A percentile compares a stretch with the other conserved stretches of the same genome.
Conservation (phyloP, 169 alveolate genomes). For the Eimeria maxima region DNA sequence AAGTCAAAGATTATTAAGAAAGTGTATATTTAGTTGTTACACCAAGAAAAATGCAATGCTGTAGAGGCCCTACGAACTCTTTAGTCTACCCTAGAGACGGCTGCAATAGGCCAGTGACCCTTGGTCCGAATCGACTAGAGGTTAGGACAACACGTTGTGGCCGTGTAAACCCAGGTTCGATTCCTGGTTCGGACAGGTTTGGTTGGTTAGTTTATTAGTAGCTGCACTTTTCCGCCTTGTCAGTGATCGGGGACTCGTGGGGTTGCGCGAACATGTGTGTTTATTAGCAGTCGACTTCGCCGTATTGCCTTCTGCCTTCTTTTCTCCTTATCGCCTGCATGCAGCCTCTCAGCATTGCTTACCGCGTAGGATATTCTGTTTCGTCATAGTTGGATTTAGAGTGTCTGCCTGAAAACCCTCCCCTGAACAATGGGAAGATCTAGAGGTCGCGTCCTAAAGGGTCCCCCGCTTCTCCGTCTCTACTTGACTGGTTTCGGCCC, state of each 20-base stretch:
- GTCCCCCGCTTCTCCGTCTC: neutral
- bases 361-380: neutral
- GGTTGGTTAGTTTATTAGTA: neutral
- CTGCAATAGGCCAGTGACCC: neutral
- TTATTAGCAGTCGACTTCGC: neutral
- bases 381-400: neutral
- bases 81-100: neutral
- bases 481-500: conserved; percentile 61
- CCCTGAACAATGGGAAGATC: neutral
- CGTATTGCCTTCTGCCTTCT: neutral
- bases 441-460: neutral
- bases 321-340: neutral
- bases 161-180: conserved; percentile 97
- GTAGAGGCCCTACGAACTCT: no score
- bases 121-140: conserved; percentile 95
- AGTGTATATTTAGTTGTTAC: neutral
- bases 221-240: neutral
- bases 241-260: neutral
- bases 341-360: neutral
- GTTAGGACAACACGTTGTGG: conserved; percentile 97
- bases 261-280: neutral
- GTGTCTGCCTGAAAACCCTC: neutral
- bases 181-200: conserved; percentile 95
- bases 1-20: neutral
- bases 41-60: no score